phyloP scores from a whole-genome alignment of 2,329 filamentous ascomycete species.

The Botrytis porri region DNA sequence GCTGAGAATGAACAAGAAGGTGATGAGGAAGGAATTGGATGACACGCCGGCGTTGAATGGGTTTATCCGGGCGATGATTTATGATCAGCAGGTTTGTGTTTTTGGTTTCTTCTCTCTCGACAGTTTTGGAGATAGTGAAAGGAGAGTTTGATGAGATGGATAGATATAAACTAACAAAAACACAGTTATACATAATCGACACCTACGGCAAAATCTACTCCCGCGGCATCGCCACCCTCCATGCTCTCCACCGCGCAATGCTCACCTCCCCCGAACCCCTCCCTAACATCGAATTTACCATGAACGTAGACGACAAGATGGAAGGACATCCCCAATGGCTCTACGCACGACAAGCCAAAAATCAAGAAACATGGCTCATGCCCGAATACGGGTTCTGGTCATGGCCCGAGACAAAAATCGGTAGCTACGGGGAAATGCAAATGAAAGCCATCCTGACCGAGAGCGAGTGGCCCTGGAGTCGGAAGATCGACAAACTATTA shows the following conservation, averaged over 20 bases:
- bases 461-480: conserved; percentile 23
- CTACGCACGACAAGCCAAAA: conserved; percentile 5
- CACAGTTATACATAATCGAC: conserved; percentile 12
- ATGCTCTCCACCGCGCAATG: conserved; percentile 52
- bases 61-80: conserved; percentile 19
- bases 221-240: conserved; percentile 45
- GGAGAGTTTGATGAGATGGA: too few species aligned
- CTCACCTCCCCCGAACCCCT: conserved; percentile 46
- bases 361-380: conserved; percentile 44
- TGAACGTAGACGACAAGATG: conserved; percentile 51
- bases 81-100: conserved; percentile 18
- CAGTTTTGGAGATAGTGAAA: background rate
- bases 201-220: conserved; percentile 18
- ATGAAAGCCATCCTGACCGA: conserved; percentile 42
- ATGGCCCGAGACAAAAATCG: conserved; percentile 50
- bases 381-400: conserved; percentile 55
- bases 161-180: background rate
- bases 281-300: conserved; percentile 50
- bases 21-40: conserved; percentile 13
- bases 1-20: conserved; percentile 8
- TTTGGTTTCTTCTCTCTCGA: conserved; percentile 23
- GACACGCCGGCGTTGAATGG: conserved; percentile 13
- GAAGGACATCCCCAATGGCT: conserved; percentile 12
- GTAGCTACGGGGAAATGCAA: conserved; percentile 42
- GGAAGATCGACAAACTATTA: conserved; percentile 44